Base-by-base conservation (phyloP, 2,329 filamentous ascomycete genomes). In the Allantophomopsis cytisporea region DNA sequence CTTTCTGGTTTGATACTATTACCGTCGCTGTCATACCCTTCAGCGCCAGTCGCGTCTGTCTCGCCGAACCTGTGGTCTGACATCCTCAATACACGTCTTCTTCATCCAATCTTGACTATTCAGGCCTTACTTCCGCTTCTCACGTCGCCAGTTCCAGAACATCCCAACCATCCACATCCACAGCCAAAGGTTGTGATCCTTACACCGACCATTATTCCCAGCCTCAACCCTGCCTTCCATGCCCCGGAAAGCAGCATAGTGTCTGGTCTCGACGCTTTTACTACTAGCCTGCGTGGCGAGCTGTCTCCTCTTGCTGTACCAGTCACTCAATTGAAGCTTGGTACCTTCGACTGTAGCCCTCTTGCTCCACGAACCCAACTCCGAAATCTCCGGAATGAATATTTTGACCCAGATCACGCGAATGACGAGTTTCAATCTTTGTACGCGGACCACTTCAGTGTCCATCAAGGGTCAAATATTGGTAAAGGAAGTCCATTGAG, bases 51-150 rank as follows among this genome's bases (percentile, higher is more conserved):
- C 45, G 85, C 87, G 45, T 88, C 85, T 4, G 80, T 95, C 43
- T 77, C 84, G 6, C 79, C 85, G 0, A 83, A 84, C 21, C 80
- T 76, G 51, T 91, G 94, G 65, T 84, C 85, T 46, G 86, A 95
- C 54, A 80, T 87, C 28, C 77, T 96, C 58, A 94, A 95, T 59
- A 89, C 86, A 13, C 88, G 94, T 53, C 73, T 98, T 11, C 71
- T 96, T 40, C 83, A 87, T 41, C 89, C 89, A 1, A 86, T 96
- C 48, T 73, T 94, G 39, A 87, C 83, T 5, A 80, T 88, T 31
- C 88, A 95, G 61, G 74, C 84, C 39, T 91, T 96, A 62, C 69
- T 96, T n/a, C 83, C 83, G 0, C 74, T 88, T 21, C 69, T 88
- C 39, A 82, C 74, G 3, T 67, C 69, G 50, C 23, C 23, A 12